phyloP scores from a whole-genome alignment of 176 grass and related monocot genomes.

The Pharus latifolius region DNA sequence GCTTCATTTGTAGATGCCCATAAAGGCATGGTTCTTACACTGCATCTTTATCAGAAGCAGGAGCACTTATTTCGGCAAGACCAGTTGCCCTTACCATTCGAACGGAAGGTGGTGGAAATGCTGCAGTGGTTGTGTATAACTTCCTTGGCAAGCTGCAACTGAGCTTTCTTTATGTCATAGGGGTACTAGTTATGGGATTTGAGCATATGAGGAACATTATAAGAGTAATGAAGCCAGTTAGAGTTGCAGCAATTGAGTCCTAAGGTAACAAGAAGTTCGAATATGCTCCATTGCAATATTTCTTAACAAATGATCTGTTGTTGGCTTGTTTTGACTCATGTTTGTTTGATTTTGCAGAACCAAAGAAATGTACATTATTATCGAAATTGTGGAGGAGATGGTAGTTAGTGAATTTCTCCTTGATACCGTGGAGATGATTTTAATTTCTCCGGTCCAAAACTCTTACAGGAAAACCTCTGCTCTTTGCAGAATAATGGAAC shows the following conservation, averaged over 20 bases:
- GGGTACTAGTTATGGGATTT: conserved; percentile 68
- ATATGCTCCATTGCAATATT: no score
- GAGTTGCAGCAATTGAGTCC: conserved; percentile 57
- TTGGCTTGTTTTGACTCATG: not conserved
- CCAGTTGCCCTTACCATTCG: conserved; percentile 31
- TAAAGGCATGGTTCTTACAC: conserved; percentile 13
- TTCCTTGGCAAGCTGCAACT: conserved; percentile 87
- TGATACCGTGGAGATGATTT: conserved; percentile 23
- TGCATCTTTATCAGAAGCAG: conserved; percentile 40
- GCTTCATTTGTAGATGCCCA: not conserved
- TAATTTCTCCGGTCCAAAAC: conserved; percentile 19
- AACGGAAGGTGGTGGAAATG: conserved; percentile 48
- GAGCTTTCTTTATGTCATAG: conserved; percentile 84
- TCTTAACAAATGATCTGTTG: not conserved
- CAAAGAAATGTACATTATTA: not conserved
- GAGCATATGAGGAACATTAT: conserved; percentile 69
- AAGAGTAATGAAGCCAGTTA: conserved; percentile 66
- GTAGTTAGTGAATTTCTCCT: conserved; percentile 28
- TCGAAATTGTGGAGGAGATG: not conserved
- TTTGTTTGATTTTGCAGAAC: conserved; percentile 17
- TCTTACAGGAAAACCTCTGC: not conserved
- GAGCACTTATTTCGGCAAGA: conserved; percentile 38
- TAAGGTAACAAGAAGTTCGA: conserved; percentile 25
- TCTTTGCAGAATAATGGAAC: not conserved
- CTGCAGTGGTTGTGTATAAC: conserved; percentile 51